phyloP scores from a whole-genome alignment of 2,329 filamentous ascomycete species.

The Pseudocercospora fuligena region DNA sequence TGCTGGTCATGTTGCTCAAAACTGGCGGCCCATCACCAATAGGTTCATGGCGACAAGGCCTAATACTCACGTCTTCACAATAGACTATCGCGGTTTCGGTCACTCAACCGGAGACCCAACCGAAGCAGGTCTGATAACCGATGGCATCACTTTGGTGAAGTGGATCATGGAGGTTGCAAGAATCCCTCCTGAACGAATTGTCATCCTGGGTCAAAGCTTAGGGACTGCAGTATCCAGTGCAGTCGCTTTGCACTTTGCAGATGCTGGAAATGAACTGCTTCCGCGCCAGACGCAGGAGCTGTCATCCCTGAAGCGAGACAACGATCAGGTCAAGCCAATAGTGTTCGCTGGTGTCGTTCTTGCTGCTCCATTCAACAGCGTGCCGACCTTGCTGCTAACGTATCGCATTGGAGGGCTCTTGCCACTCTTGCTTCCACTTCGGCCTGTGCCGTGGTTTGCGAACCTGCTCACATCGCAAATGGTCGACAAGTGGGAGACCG shows the following conservation, averaged over 20 bases:
- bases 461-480: slow-evolving; percentile 66
- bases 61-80: slow-evolving; percentile 77
- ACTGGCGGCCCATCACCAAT: slow-evolving; percentile 75
- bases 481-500: slow-evolving; percentile 81
- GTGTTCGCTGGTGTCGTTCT: slow-evolving; percentile 82
- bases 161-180: slow-evolving; percentile 70
- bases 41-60: slow-evolving; percentile 75
- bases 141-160: slow-evolving; percentile 74
- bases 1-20: slow-evolving; percentile 82
- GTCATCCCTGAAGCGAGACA: neutral
- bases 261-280: slow-evolving; percentile 32
- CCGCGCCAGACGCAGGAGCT: slow-evolving; percentile 22
- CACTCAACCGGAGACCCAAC: slow-evolving; percentile 78
- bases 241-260: slow-evolving; percentile 70
- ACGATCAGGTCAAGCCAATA: slow-evolving; percentile 37
- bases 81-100: slow-evolving; percentile 91
- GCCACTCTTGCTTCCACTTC: slow-evolving; percentile 77
- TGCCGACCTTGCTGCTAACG: slow-evolving; percentile 71
- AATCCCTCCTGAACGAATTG: slow-evolving; percentile 72
- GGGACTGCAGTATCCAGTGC: slow-evolving; percentile 83
- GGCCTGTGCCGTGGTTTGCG: slow-evolving; percentile 67
- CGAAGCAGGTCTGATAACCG: slow-evolving; percentile 79
- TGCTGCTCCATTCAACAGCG: slow-evolving; percentile 76
- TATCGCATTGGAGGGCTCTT: slow-evolving; percentile 81
- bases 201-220: slow-evolving; percentile 83